Percentiles rank a stretch among this genome's conserved stretches.
Evolutionary conservation across 2,329 filamentous ascomycete species (phyloP).

Genomic region (Microsporum canis): DNA sequence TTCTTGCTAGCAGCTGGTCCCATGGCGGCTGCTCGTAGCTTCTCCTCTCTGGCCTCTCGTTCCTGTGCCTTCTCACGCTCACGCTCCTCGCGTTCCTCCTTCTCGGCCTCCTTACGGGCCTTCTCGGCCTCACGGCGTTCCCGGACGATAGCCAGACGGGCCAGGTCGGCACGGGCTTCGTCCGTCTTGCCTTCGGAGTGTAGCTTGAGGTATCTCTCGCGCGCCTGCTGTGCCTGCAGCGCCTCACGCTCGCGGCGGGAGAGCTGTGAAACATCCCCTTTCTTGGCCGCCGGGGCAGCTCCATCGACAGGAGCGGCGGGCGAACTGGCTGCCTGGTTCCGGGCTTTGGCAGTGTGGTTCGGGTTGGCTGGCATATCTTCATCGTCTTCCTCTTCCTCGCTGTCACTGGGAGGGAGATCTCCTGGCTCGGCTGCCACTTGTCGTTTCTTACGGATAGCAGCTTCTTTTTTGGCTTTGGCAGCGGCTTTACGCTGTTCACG

Average conservation of each 20-base stretch:
- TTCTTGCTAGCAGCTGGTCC: conserved; percentile 22
- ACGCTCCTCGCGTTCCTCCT: conserved; percentile 39
- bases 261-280: conserved; percentile 43
- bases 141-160: conserved; percentile 66
- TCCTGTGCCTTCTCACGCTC: conserved; percentile 29
- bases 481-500: conserved; percentile 80
- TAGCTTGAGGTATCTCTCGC: conserved; percentile 81
- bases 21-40: conserved; percentile 29
- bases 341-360: conserved; percentile 61
- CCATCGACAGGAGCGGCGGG: conserved; percentile 40
- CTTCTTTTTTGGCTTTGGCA: conserved; percentile 84
- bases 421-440: conserved; percentile 64
- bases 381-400: conserved; percentile 35
- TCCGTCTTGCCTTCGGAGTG: conserved; percentile 95
- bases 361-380: conserved; percentile 62
- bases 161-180: conserved; percentile 80
- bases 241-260: conserved; percentile 64
- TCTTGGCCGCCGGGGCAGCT: conserved; percentile 40
- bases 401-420: conserved; percentile 68
- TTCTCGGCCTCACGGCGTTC: conserved; percentile 80
- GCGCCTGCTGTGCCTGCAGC: conserved; percentile 72
- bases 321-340: conserved; percentile 58
- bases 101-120: conserved; percentile 67
- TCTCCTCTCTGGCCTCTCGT: conserved; percentile 28
- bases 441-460: conserved; percentile 67